Evolutionary conservation across 2,329 filamentous ascomycete species (phyloP), one percentile per base, ranked within the genome.

Genomic region (Ciborinia camelliae): DNA sequence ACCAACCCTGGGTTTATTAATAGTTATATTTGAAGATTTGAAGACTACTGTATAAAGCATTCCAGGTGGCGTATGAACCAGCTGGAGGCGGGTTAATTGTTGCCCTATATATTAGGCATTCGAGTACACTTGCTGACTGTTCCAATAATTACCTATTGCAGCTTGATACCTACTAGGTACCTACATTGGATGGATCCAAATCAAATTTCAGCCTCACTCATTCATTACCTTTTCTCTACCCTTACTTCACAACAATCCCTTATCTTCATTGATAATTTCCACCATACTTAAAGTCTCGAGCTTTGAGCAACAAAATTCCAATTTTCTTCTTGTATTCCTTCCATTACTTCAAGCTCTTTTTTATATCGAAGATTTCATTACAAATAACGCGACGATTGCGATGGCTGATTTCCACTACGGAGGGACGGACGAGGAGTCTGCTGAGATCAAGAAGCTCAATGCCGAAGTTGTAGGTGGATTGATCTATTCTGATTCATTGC

Each of bases 331-430:
- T 12, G 14, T 18, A 20, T 23, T 15, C 30, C 2, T 32, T 45
- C 8, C 23, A n/a, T n/a, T n/a, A n/a, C n/a, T 26, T 18, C 7
- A 28, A 48, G 37, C 12, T 23, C 30, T 26, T 15, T 47, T 37
- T 23, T 63, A 14, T 28, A 39, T 48, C 30, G 18, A 63, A 47
- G 37, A 35, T 32, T 32, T 47, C n/a, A 57, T 57, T 26, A 47
- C 30, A 18, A 62, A 15, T 26, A 35, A 63, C 61, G 51, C 61
- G 61, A 55, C 61, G 51, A 55, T 18, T 63, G 71, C 61, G 69
- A 92, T 92, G 89, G 85, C 85, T 72, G 90, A 92, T 77, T 89
- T 89, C 77, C 83, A 86, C 73, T 92, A 85, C 76, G 88, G 88
- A 72, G 86, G 87, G 73, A 85, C 86, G 30, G 90, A 94, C 47